Evolutionary conservation across 2,329 filamentous ascomycete genomes (phyloP), one percentile per base, ranked within the genome.

Genomic region (Ophiostoma ulmi): DNA sequence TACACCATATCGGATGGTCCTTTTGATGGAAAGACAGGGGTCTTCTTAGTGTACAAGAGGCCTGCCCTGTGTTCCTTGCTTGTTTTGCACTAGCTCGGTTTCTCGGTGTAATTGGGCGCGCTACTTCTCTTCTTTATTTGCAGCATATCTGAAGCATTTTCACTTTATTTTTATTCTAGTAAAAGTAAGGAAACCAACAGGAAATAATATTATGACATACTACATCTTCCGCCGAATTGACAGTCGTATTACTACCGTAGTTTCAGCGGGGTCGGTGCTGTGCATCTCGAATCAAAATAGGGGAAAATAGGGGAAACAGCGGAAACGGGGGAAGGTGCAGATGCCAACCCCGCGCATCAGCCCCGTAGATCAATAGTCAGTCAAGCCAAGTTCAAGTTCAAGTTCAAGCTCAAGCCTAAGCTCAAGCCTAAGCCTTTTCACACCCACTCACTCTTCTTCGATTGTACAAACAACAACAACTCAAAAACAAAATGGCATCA

Each of bases 401-500:
- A 17, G 2, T 5, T 11, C 14, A 44, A 10, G 10, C 8, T 44
- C 39, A 44, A 10, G 14, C 14, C 14, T 8, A 44, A 10, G 10
- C 39, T 14, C 5, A 17, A 44, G 39, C 39, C 39, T 44, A 13
- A 20, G 14, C 20, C 44, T 48, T 20, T 6, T n/a, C 20, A 48
- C 44, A 5, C 5, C 52, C 31, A 31, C 22, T 52, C 26, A 48
- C 31, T 31, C 31, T 31, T 31, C 31, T 31, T 31, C 31, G 31
- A 31, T 31, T 31, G 31, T 31, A 31, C 31, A 31, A 31, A 3
- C 31, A 31, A 31, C 31, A 31, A 31, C 31, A 31, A 31, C 31
- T 4, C 20, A 52, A n/a, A n/a, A 38, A 22, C 38, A 20, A 22
- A 36, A 74, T 74, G 73, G 52, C 73, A 58, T 66, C 72, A 4